Percentiles rank a stretch among this genome's conserved stretches.
phyloP scores from a whole-genome alignment of 495 filamentous ascomycete species.

The Talaromyces liani region DNA sequence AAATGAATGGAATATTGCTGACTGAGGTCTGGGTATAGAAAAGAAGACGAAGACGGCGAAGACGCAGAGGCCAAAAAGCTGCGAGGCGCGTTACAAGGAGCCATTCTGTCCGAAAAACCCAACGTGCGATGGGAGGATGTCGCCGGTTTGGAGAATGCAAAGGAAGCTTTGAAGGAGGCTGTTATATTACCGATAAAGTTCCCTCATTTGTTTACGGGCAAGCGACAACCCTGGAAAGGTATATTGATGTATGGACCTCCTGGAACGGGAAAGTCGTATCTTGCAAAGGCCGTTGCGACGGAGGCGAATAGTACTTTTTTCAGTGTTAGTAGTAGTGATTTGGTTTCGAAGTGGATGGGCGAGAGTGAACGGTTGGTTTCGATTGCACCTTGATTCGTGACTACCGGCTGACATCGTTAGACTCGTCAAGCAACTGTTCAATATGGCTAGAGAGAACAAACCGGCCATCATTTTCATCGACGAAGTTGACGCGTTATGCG shows the following conservation, averaged over 20 bases:
- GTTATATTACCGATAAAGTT: conserved; percentile 98
- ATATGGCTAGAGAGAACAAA: conserved; percentile 96
- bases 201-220: conserved; percentile 92
- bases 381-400: conserved; percentile 14
- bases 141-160: conserved; percentile 88
- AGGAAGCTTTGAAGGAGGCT: conserved; percentile 96
- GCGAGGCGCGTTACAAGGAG: conserved; percentile 79
- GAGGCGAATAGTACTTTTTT: conserved; percentile 99
- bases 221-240: conserved; percentile 96
- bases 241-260: conserved; percentile 95
- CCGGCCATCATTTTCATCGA: conserved; percentile 99
- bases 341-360: conserved; percentile 99
- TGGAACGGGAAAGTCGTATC: conserved; percentile 92
- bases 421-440: conserved; percentile 94
- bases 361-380: conserved; percentile 77
- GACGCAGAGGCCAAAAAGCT: conserved; percentile 95
- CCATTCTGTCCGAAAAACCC: conserved; percentile 89
- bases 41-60: conserved; percentile 58
- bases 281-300: conserved; percentile 95
- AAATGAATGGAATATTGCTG: no score
- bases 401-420: conserved; percentile 30
- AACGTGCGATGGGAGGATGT: conserved; percentile 98
- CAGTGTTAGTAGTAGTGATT: conserved; percentile 90
- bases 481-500: conserved; percentile 95
- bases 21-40: conserved; percentile 20